Evolutionary conservation across 768 basidiomycete species (phyloP).

Genomic region (Gloeopeniophorella convolvens): DNA sequence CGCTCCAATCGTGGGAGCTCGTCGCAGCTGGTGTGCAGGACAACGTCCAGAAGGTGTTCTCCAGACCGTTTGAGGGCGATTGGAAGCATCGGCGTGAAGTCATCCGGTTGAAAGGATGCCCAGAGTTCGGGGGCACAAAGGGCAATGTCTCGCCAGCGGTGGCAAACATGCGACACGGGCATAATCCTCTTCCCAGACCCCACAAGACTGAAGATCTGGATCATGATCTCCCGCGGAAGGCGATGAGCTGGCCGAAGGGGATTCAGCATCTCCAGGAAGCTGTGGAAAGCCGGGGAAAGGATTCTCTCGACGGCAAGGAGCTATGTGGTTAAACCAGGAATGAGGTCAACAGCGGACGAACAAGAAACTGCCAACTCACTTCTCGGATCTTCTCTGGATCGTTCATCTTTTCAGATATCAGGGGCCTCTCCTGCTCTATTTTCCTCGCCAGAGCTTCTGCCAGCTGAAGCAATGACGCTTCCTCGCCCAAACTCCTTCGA

Average conservation of each 20-base stretch:
- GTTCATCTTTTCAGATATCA: conserved; percentile 1
- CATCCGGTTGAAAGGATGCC: conserved; percentile 9
- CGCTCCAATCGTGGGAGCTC: conserved; percentile 6
- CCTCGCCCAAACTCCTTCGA: background rate
- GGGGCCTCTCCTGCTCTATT: conserved; percentile 1
- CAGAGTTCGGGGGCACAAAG: conserved; percentile 13
- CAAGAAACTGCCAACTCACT: conserved; percentile 3
- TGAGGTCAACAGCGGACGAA: background rate
- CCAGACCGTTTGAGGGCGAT: conserved; percentile 2
- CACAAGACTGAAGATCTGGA: conserved; percentile 10
- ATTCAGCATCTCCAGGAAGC: conserved; percentile 14
- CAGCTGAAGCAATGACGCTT: conserved; percentile 8
- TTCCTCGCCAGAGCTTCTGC: conserved; percentile 13
- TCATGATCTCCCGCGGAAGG: conserved; percentile 12
- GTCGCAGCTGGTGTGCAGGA: conserved; percentile 8
- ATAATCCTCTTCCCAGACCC: conserved; percentile 11
- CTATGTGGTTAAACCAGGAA: background rate
- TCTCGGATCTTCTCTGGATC: conserved; percentile 6
- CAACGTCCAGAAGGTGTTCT: conserved; percentile 2
- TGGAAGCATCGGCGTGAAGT: conserved; percentile 9
- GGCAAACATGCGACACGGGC: conserved; percentile 14
- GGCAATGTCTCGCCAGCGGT: conserved; percentile 9
- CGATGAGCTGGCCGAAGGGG: conserved; percentile 7
- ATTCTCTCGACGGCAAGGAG: conserved; percentile 3
- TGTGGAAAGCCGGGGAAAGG: conserved; percentile 7